A percentile compares a stretch with the other conserved stretches of the same genome.
phyloP scores from a whole-genome alignment of 2,329 filamentous ascomycete genomes.

The Sporothrix schenckii region DNA sequence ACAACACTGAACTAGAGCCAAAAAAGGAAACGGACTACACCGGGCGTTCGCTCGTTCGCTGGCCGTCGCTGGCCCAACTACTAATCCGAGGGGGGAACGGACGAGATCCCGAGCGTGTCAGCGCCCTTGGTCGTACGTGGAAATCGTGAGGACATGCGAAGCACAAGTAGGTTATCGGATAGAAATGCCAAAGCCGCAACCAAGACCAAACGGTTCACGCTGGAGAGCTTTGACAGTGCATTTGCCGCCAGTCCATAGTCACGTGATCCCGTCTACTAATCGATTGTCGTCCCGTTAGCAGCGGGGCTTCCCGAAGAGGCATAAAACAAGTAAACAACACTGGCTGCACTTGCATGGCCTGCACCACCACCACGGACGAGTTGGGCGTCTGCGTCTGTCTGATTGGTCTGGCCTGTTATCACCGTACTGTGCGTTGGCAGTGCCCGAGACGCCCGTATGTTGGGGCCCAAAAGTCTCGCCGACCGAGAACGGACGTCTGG shows the following conservation, averaged over 20 bases:
- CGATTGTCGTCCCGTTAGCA: slow-evolving; percentile 30
- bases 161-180: background rate
- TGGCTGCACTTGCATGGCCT: background rate
- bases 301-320: slow-evolving; percentile 20
- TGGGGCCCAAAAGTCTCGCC: background rate
- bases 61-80: slow-evolving; percentile 33
- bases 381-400: background rate
- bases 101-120: slow-evolving; percentile 32
- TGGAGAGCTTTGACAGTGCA: background rate
- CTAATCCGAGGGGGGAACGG: slow-evolving; percentile 26
- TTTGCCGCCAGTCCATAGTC: background rate
- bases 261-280: slow-evolving; percentile 20
- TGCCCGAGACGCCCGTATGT: background rate
- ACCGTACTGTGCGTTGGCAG: slow-evolving; percentile 9
- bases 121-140: slow-evolving; percentile 30
- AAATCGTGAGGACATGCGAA: background rate
- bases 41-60: slow-evolving; percentile 34
- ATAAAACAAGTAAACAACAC: slow-evolving; percentile 29
- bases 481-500: background rate
- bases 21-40: slow-evolving; percentile 32
- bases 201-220: background rate
- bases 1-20: background rate
- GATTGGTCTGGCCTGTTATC: slow-evolving; percentile 15
- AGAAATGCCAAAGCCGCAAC: no score
- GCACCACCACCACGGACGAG: slow-evolving; percentile 14